Evolutionary conservation across 352 stramenopile species (phyloP), one percentile per base, ranked within the genome.

Genomic region (Globisporangium barbulae): DNA sequence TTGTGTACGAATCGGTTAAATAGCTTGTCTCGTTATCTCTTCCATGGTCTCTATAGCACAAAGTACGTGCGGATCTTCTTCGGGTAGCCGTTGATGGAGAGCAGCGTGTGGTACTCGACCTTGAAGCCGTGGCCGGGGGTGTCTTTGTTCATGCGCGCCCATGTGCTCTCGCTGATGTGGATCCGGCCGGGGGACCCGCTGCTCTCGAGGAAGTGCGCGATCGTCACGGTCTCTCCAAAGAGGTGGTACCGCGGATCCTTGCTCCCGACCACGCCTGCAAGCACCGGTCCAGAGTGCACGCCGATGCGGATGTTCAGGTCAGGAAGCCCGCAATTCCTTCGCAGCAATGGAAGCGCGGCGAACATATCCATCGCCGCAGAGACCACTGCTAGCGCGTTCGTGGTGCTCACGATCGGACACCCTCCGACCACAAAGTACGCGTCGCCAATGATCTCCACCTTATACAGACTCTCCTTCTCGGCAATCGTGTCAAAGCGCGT

Each of bases 381-480:
- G 59, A 93, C 86, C 1, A 91, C 85, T 2, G 82, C 74, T 15
- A 91, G 59, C 2, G 82, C 93, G 71, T 83, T 93, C 68, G 77
- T 83, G 13, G 61, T 64, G 57, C 68, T 86, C 42, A 79, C 85
- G 31, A 82, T 90, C 50, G 75, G 84, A 64, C 74, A 94, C 25
- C 73, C 80, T 30, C 78, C 83, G 41, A 83, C 89, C 22, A 97
- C 87, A 55, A 90, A 89, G 68, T 97, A 97, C 10, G 89, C 88
- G 64, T 95, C 82, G 21, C 85, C 89, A 22, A 97, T 92, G 59
- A 94, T 97, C 67, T 97, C 88, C 8, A 97, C 85, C 65, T 97
- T 97, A 75, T 97, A 92, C 2, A 97, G 75, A 42, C 84, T 83
- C 63, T 95, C 84, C 41, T 90, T 83, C 68, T 96, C 83, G 12